Base-by-base conservation (phyloP, 2,329 filamentous ascomycete species). In the Fusarium sp. region DNA sequence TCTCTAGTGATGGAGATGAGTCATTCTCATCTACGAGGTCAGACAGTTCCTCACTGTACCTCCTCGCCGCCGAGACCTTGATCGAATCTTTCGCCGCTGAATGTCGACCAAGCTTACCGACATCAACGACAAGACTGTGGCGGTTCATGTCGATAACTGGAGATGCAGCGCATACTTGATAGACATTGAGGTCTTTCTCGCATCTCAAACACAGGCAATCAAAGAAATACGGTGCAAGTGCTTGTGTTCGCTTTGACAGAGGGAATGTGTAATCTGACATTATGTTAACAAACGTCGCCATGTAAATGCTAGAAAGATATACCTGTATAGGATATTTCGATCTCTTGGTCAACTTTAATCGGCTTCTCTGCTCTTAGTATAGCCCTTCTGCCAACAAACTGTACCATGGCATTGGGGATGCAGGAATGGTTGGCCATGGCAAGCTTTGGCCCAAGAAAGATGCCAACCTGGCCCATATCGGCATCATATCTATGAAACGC, bases 351-450 rank as follows among this genome's bases (percentile, higher is more conserved):
- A 32, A 78, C 73, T 15, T 79, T 71, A 41, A 90, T 87, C 4
- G 78, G 74, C 22, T 71, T 74, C 54, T 84, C 80, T 3, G 87
- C 85, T 37, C 83, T 80, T 15, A 90, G 75, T 4, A 84, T 76
- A 4, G 86, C 83, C 6, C 76, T 80, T 7, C 87, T 81, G 6
- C 84, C 84, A 39, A 82, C 69, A 52, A 89, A 89, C 43, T 84
- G 81, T 17, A 90, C 84, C 47, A 83, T 79, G 2, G 87, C 86
- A 66, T 88, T 90, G 5, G 88, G 88, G 4, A 83, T 74, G 65
- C 88, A 90, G 0, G 87, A 87, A 73, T 90, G 88, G 65, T 90
- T 90, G 22, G 82, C 82, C 83, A 89, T 87, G 59, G 87, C 84
- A 41, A 88, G 78, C 5, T 75, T 81, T 1, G 85, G 80, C 65